Evolutionary conservation across 2,329 filamentous ascomycete species (phyloP), one percentile per base, ranked within the genome.

Genomic region (Proliferodiscus dingleyae): DNA sequence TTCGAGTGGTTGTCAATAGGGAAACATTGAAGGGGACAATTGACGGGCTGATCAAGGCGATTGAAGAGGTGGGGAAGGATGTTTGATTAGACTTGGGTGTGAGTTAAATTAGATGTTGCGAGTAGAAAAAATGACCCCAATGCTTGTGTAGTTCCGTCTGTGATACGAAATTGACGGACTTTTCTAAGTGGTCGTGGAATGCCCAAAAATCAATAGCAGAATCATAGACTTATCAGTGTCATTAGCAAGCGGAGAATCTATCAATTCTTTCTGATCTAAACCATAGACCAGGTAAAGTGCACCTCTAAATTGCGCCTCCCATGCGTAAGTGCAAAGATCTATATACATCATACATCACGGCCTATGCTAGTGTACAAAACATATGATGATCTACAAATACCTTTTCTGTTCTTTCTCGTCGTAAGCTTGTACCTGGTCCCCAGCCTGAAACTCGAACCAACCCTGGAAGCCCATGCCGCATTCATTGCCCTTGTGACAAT

Each of bases 401-500:
- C 62, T 61, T 73, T 85, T 85, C 68, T 93, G 87, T 45, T 67
- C 69, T 15, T 82, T 75, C 67, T 90, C 85, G 61, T 95, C 88
- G 61, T 90, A 95, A 26, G 82, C 83, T 70, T 97, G 93, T 51
- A 98, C 77, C 64, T 84, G 79, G 68, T 98, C 93, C 22, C 91
- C 93, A 11, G 81, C 72, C 60, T 83, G 66, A 63, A 97, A 85
- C 18, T 81, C 85, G 38, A 85, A 74, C 81, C 89, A 98, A 24
- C 74, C 77, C 3, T 85, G 81, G 60, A 98, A 91, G 42, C 80
- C 82, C 55, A 98, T 83, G 55, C 93, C 93, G 60, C 93, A 98
- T 67, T 98, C 93, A n/a, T 77, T 80, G 47, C 89, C 90, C 68
- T 95, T 97, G 59, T 81, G 82, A 81, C 95, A 93, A 61, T 95